These are phyloP conservation scores for Linnemannia hyalina DNA, from an alignment of 192 early-diverging fungal species.

Conservation along the genomic window DNA sequence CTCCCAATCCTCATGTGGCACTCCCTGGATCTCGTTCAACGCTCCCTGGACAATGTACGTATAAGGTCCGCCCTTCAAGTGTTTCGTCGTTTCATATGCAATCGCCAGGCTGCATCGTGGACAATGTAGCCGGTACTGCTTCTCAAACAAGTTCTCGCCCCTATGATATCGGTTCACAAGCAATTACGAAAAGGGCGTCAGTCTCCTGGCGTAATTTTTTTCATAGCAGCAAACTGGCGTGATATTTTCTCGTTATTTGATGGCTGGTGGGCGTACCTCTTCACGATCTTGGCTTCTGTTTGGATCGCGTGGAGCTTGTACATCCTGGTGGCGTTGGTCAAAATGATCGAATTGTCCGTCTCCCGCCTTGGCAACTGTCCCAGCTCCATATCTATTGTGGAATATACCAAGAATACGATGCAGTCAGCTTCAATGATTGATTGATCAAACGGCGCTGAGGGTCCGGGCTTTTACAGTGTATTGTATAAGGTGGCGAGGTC, in stretches of 20 bases:
- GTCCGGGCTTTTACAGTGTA: not conserved
- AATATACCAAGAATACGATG: not conserved
- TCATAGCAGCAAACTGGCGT: not conserved
- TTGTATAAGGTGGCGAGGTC: not conserved
- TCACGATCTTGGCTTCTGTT: constrained; percentile 53
- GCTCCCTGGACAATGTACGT: constrained; percentile 71
- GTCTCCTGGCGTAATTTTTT: not conserved
- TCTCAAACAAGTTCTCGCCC: constrained; percentile 45
- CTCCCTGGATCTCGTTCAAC: constrained; percentile 68
- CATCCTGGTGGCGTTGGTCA: constrained; percentile 63
- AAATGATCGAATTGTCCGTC: constrained; percentile 63
- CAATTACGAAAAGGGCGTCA: not conserved
- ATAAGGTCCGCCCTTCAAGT: constrained; percentile 63
- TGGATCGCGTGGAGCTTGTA: constrained; percentile 67
- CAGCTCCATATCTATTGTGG: constrained; percentile 57
- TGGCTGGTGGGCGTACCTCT: constrained; percentile 38
- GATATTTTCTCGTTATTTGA: not conserved
- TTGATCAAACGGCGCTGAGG: not conserved
- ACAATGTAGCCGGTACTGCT: constrained; percentile 49
- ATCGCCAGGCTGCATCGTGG: constrained; percentile 64
- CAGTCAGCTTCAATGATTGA: not conserved
- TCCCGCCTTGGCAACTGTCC: constrained; percentile 62
- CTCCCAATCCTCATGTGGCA: constrained; percentile 51
- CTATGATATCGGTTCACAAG: not conserved
- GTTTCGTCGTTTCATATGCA: constrained; percentile 67